Conservation (phyloP, 2,329 filamentous ascomycete genomes). For the Harringtonia lauricola region DNA sequence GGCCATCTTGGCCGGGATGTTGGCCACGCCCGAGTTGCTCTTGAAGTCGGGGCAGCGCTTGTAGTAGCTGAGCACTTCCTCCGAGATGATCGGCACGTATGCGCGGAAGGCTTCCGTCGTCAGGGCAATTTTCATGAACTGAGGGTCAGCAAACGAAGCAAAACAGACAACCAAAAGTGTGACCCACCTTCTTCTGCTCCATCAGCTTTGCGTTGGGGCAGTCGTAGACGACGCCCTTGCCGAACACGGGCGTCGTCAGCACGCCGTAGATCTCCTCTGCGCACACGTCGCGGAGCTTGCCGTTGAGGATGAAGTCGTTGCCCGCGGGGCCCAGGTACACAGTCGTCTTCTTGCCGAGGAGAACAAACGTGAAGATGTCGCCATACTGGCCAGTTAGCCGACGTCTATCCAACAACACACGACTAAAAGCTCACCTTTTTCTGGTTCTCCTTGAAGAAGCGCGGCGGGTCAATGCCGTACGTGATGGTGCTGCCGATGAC, state of each 20-base stretch:
- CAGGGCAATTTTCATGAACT: constrained; percentile 62
- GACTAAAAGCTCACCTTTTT: constrained; percentile 42
- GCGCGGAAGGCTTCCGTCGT: constrained; percentile 50
- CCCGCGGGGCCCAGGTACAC: constrained; percentile 37
- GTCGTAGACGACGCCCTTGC: constrained; percentile 71
- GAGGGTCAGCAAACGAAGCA: neutral
- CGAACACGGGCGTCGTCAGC: constrained; percentile 51
- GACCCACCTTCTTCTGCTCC: constrained; percentile 72
- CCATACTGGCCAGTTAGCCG: constrained; percentile 26
- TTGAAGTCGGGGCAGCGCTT: constrained; percentile 44
- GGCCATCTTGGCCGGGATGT: constrained; percentile 57
- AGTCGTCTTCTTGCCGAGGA: constrained; percentile 39
- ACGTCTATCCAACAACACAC: neutral
- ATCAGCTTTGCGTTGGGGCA: constrained; percentile 76
- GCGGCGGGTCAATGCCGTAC: constrained; percentile 90
- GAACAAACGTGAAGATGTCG: constrained; percentile 42
- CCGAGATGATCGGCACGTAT: constrained; percentile 62
- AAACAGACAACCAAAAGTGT: neutral
- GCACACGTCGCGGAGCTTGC: constrained; percentile 38
- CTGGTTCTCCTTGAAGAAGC: constrained; percentile 67
- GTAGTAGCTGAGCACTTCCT: constrained; percentile 58
- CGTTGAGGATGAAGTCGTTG: constrained; percentile 46
- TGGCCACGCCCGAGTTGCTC: constrained; percentile 46
- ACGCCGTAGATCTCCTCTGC: constrained; percentile 43
- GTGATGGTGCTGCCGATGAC: constrained; percentile 82